Evolutionary conservation across 2,329 filamentous ascomycete genomes (phyloP), one percentile per base, ranked within the genome.

Genomic region (Monilinia polystroma): DNA sequence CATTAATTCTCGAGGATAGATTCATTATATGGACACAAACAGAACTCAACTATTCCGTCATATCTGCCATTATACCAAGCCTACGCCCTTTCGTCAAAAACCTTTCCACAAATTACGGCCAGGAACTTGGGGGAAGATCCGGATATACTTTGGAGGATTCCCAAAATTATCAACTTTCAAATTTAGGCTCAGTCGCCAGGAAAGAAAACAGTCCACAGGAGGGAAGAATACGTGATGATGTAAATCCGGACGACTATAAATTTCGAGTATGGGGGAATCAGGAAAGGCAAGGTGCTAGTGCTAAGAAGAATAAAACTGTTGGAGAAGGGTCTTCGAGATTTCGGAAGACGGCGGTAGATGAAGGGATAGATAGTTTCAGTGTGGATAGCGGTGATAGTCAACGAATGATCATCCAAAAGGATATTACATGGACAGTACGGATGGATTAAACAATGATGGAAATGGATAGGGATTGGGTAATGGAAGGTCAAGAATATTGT

Each of bases 71-170:
- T 0, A 77, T 79, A n/a, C 79, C 80, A 0, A 80, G 79, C 59
- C 74, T 82, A n/a, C 78, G 80, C 51, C 79, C 80, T 1, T 82
- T 82, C 64, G 75, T 81, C 68, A 75, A 76, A 3, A 79, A 72
- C 1, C 70, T 76, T 66, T 74, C 72, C 63, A 77, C 76, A 12
- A 70, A 75, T 56, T 77, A 77, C 64, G 76, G 76, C 35, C 75
- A 73, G 23, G 65, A 64, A 16, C 47, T 54, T 1, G 66, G 45
- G 16, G 62, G 62, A 38, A 43, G 66, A 35, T 60, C 49, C 4
- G 60, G 62, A 38, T 47, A 38, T 53, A 51, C 26, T 23, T 45
- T 63, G 16, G 59, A 45, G 14, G 59, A 58, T 55, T 64, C 63
- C 4, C 59, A 49, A 43, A 62, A 51, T 56, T 65, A 67, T 26